Percentiles rank a stretch among this genome's conserved stretches.
Evolutionary conservation across 2,329 filamentous ascomycete species (phyloP).

Genomic region (Epichloe uncinata): DNA sequence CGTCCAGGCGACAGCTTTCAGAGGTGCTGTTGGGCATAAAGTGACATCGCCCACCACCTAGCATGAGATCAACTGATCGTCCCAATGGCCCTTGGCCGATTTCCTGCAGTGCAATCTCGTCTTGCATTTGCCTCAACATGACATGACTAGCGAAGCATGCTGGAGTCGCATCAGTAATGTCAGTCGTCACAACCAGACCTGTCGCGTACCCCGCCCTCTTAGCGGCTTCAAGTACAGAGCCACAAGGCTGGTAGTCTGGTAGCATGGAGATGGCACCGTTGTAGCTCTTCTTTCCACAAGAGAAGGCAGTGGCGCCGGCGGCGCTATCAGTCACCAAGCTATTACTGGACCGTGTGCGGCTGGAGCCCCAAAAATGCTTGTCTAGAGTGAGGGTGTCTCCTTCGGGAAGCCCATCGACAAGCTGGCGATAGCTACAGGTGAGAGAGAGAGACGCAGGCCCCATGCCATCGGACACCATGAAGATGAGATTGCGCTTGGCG

Average conservation of each 20-base stretch:
- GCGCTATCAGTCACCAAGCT: conserved; percentile 90
- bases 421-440: conserved; percentile 77
- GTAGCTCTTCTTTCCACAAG: conserved; percentile 86
- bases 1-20: conserved; percentile 72
- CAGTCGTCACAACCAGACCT: conserved; percentile 86
- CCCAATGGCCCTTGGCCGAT: conserved; percentile 79
- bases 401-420: conserved; percentile 56
- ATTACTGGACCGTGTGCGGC: conserved; percentile 70
- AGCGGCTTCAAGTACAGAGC: conserved; percentile 84
- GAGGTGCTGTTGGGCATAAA: conserved; percentile 73
- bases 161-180: conserved; percentile 90
- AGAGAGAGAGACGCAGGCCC: conserved; percentile 81
- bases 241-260: conserved; percentile 75
- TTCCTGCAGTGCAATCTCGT: conserved; percentile 86
- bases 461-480: conserved; percentile 99
- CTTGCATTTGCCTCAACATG: conserved; percentile 64
- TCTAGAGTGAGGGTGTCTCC: conserved; percentile 71
- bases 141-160: conserved; percentile 91
- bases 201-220: conserved; percentile 87
- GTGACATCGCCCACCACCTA: conserved; percentile 86
- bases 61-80: conserved; percentile 77
- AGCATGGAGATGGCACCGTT: conserved; percentile 90
- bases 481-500: conserved; percentile 84
- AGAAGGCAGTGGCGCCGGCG: conserved; percentile 94
- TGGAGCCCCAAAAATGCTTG: conserved; percentile 79